Conservation (phyloP, 495 filamentous ascomycete species). For the Hyaloscypha finlandica region DNA sequence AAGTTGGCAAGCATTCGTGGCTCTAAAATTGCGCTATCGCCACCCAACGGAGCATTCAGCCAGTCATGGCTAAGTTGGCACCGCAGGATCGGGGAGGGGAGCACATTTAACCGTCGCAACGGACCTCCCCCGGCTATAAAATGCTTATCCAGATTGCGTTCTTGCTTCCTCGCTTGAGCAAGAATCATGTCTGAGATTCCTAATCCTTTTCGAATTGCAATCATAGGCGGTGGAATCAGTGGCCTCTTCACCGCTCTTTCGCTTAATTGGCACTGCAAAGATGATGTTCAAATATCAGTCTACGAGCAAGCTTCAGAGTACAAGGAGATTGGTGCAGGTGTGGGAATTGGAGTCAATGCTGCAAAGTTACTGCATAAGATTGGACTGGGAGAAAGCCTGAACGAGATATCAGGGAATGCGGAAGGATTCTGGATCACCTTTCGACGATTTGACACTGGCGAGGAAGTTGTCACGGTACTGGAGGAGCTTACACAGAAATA, state of each 20-base stretch:
- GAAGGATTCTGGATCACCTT: neutral
- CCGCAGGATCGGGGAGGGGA: too few relatives aligned
- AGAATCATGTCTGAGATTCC: neutral
- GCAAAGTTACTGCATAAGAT: neutral
- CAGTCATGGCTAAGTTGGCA: too few relatives aligned
- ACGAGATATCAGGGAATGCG: neutral
- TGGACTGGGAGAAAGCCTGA: neutral
- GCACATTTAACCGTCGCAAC: too few relatives aligned
- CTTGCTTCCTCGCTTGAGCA: too few relatives aligned
- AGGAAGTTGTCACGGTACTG: neutral
- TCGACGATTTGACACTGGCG: neutral
- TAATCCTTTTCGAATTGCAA: neutral
- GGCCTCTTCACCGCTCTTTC: neutral
- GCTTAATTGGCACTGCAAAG: neutral
- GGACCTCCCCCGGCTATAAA: too few relatives aligned
- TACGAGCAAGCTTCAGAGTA: conserved; percentile 2
- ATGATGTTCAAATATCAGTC: neutral
- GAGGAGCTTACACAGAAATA: neutral
- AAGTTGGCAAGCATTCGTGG: too few relatives aligned
- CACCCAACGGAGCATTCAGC: too few relatives aligned
- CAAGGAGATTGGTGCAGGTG: conserved; percentile 1
- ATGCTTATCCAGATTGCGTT: too few relatives aligned
- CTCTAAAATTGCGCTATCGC: too few relatives aligned
- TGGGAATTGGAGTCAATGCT: neutral
- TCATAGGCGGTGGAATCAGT: neutral